These are phyloP conservation scores for Vitis rotundifolia DNA, from an alignment of 164 flowering plant genomes.

Conservation along the genomic window DNA sequence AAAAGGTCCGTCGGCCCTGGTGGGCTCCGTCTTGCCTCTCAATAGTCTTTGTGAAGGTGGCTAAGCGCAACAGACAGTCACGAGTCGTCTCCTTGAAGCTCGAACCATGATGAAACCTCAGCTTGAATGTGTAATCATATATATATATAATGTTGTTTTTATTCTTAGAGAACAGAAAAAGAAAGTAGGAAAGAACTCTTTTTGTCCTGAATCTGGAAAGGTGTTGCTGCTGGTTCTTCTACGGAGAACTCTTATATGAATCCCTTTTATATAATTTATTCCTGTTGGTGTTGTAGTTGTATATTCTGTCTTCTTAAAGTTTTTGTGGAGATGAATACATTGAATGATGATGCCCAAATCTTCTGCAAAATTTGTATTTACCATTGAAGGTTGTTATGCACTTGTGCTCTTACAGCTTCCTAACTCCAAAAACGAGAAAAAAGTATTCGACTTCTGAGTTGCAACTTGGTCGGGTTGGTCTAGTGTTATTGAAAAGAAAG, in stretches of 20 bases:
- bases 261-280: constrained; percentile 8
- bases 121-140: constrained; percentile 4
- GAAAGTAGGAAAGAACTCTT: constrained; percentile 11
- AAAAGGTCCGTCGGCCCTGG: constrained; percentile 94
- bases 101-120: constrained; percentile 57
- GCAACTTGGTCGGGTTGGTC: too few species aligned
- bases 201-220: constrained; percentile 12
- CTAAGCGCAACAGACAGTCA: constrained; percentile 88
- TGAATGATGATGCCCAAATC: neutral
- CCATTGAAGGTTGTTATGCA: neutral
- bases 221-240: constrained; percentile 22
- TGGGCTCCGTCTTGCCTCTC: constrained; percentile 98
- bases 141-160: constrained; percentile 16
- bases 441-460: too few species aligned
- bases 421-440: too few species aligned
- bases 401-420: neutral
- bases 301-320: neutral
- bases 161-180: constrained; percentile 12
- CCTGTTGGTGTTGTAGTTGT: constrained; percentile 14
- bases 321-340: constrained; percentile 8
- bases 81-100: constrained; percentile 93
- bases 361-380: neutral
- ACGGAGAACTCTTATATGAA: constrained; percentile 16
- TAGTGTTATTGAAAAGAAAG: too few species aligned
- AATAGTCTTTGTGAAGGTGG: constrained; percentile 64